A percentile compares a stretch with the other conserved stretches of the same genome.
Evolutionary conservation across 208 protist genomes (phyloP).

Genomic region (Acanthamoeba pearcei): DNA sequence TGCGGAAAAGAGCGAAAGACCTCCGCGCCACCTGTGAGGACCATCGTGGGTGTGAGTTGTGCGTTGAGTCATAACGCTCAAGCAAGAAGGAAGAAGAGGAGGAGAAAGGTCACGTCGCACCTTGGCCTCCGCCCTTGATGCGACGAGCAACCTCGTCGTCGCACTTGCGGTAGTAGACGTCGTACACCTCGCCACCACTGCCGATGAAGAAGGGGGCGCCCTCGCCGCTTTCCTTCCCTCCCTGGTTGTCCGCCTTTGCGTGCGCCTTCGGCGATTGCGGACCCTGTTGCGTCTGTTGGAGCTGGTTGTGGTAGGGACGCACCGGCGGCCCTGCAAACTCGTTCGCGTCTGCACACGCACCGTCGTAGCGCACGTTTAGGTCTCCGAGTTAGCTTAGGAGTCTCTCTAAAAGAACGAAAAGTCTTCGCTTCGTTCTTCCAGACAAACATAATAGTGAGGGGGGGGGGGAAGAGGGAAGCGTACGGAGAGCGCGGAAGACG

Average conservation of each 20-base stretch:
- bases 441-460: background rate
- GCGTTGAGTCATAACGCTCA: background rate
- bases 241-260: background rate
- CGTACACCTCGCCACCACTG: conserved; percentile 28
- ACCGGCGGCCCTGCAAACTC: conserved; percentile 43
- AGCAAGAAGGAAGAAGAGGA: too few species aligned
- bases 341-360: conserved; percentile 1
- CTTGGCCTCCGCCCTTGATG: conserved; percentile 34
- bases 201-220: conserved; percentile 37
- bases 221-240: background rate
- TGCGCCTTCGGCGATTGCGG: background rate
- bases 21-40: background rate
- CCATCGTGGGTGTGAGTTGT: background rate
- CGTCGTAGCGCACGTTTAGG: background rate
- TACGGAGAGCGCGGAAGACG: conserved; percentile 53
- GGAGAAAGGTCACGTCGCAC: background rate
- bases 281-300: background rate
- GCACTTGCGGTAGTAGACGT: conserved; percentile 69
- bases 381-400: too few species aligned
- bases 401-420: background rate
- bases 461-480: conserved; percentile 15
- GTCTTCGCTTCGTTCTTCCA: background rate
- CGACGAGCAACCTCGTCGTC: conserved; percentile 10
- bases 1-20: conserved; percentile 52
- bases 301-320: background rate